Percentiles rank a stretch among this genome's conserved stretches.
Conservation (phyloP, 2,329 filamentous ascomycete species). For the Penicillium sp. region DNA sequence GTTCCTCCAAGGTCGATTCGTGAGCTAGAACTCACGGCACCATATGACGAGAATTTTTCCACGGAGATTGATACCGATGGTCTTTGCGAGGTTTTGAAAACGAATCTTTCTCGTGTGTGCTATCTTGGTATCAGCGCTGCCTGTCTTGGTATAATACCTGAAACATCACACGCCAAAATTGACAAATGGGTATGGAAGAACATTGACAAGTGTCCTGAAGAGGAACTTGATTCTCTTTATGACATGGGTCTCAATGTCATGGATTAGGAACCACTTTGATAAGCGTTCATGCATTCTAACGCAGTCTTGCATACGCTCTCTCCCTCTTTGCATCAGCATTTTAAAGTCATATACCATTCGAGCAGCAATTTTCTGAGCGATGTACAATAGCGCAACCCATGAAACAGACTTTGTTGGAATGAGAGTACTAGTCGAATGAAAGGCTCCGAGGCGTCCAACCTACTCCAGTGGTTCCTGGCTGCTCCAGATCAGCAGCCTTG, state of each 20-base stretch:
- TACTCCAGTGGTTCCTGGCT: background rate
- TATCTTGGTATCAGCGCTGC: slow-evolving; percentile 1
- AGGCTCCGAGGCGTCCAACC: background rate
- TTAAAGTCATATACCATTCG: background rate
- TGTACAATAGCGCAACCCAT: background rate
- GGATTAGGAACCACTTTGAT: background rate
- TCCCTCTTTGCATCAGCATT: background rate
- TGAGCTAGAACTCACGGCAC: background rate
- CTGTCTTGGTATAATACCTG: background rate
- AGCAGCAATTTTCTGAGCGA: background rate
- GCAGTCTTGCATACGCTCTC: background rate
- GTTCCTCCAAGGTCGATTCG: background rate
- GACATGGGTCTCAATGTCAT: slow-evolving; percentile 4
- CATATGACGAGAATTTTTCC: background rate
- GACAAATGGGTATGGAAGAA: slow-evolving; percentile 5
- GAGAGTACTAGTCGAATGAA: background rate
- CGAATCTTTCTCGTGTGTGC: slow-evolving; percentile 1
- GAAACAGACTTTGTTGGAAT: background rate
- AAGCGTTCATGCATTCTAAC: background rate
- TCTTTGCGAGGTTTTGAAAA: background rate
- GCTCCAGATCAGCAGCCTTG: background rate
- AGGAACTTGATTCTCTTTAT: background rate
- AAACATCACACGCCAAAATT: background rate
- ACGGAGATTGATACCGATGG: background rate
- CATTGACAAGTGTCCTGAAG: slow-evolving; percentile 7